Conservation (phyloP, 1,284 basidiomycete species). For the Fomes fomentarius region DNA sequence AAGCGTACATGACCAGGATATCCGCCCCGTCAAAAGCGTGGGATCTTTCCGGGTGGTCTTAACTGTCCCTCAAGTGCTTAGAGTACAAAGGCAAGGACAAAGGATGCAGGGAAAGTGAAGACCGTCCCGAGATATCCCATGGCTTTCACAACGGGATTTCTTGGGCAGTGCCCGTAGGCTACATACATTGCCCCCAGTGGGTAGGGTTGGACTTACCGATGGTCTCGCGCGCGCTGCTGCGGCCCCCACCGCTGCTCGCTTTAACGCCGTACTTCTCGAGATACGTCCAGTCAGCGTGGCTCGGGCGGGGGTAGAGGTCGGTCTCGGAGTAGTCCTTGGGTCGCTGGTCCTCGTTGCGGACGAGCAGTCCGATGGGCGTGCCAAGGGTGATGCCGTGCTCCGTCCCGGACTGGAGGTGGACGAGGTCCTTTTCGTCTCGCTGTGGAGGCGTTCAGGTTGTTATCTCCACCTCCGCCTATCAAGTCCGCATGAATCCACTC, state of each 20-base stretch:
- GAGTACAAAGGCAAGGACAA: too few species aligned
- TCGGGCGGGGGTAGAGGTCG: slow-evolving; percentile 95
- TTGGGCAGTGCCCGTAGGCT: too few species aligned
- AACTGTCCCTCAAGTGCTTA: too few species aligned
- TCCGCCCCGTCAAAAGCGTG: too few species aligned
- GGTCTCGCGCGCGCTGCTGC: slow-evolving; percentile 95
- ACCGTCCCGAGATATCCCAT: too few species aligned
- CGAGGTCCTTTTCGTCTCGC: slow-evolving; percentile 97
- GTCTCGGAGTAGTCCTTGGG: slow-evolving; percentile 99
- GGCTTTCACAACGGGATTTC: too few species aligned
- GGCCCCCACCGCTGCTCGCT: slow-evolving; percentile 94
- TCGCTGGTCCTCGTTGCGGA: slow-evolving; percentile 98
- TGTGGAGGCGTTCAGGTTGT: slow-evolving; percentile 35
- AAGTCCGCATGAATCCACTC: slow-evolving; percentile 32
- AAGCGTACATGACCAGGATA: too few species aligned
- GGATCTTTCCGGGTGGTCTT: too few species aligned
- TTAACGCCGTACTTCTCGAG: slow-evolving; percentile 98
- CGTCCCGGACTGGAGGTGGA: slow-evolving; percentile 92
- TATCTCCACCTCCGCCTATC: background rate
- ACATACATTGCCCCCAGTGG: too few species aligned
- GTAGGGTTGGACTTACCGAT: slow-evolving; percentile 63
- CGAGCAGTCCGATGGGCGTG: slow-evolving; percentile 94
- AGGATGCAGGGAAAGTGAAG: too few species aligned
- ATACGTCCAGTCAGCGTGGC: slow-evolving; percentile 98
- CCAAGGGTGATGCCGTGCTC: slow-evolving; percentile 96